These are phyloP conservation scores for Flueggea neowawraea DNA, from an alignment of 441 rosid species.

Conservation along the genomic window DNA sequence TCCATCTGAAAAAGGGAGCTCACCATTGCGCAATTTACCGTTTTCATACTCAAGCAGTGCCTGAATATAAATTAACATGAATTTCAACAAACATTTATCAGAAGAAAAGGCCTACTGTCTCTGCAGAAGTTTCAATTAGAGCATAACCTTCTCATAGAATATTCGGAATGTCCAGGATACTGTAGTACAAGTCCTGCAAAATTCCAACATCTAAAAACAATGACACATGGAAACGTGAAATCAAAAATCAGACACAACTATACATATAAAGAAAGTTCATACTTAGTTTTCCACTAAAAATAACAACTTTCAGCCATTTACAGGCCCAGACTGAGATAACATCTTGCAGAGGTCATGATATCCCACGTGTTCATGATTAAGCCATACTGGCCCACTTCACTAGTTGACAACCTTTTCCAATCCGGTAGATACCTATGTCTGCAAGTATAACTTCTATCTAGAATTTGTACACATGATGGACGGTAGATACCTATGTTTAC, in stretches of 20 bases:
- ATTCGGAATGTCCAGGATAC: constrained; percentile 78
- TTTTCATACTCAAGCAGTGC: constrained; percentile 66
- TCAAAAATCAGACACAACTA: background rate
- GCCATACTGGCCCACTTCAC: too few relatives aligned
- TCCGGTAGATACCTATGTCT: too few relatives aligned
- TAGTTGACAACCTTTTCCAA: too few relatives aligned
- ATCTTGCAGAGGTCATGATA: too few relatives aligned
- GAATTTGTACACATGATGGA: too few relatives aligned
- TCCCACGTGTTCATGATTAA: too few relatives aligned
- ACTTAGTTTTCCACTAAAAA: too few relatives aligned
- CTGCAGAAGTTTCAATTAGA: constrained; percentile 1
- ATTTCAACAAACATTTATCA: background rate
- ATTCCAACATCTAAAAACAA: background rate
- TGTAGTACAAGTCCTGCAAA: constrained; percentile 65
- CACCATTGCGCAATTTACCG: constrained; percentile 44
- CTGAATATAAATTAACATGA: constrained; percentile 28
- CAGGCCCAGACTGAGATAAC: too few relatives aligned
- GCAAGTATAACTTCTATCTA: too few relatives aligned
- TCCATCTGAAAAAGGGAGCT: constrained; percentile 41
- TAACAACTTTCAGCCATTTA: too few relatives aligned
- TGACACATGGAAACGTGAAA: constrained; percentile 1
- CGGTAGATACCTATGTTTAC: too few relatives aligned
- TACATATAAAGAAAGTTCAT: too few relatives aligned
- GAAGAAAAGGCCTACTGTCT: background rate
- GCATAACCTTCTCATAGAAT: constrained; percentile 67